Evolutionary conservation across 1,284 basidiomycete genomes (phyloP), one percentile per base, ranked within the genome.

Genomic region (Fomitiporia mediterranea): DNA sequence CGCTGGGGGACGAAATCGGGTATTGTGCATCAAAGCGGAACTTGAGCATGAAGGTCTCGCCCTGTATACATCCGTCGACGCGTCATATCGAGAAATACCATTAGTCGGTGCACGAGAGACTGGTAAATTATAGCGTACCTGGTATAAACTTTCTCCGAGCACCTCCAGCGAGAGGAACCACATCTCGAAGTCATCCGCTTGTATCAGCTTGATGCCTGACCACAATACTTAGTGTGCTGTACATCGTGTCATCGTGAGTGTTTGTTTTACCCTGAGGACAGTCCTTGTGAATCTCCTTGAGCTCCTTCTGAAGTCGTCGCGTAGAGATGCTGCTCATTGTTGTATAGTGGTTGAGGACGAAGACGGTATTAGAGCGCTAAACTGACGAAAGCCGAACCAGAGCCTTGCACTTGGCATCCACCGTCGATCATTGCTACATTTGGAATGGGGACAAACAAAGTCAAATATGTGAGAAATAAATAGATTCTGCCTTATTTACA

Each of bases 1-100:
- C 89, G 13, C 87, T 86, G n/a, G 89, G 89, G 0, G 89, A 81
- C 3, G 86, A 85, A 65, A 91, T 91, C 2, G 89, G 89, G 68
- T 91, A 91, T 62, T 79, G 77, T 2, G 74, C 39, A 62, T 91
- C 87, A 66, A 91, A 91, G 62, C 82, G 78, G 68, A 91, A 91
- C 72, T 83, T 84, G 37, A 91, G 75, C 55, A 80, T 84, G 68
- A 89, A 85, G 52, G 77, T 79, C 71, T 91, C 88, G 52, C 77
- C 84, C 89, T 91, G 60, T 19, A 13, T 9, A 30, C 17, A 40
- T 23, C 30, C 32, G 11, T 49, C 53, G 42, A 30, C 39, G 32
- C 48, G 46, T n/a, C 17, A 53, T 38, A 58, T 50, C 19, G 52
- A 19, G 34, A 34, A 15, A 38, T 23, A 32, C 23, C 28, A 17